Base-by-base conservation (phyloP, 2,329 filamentous ascomycete genomes). In the Aspergillus amoenus region DNA sequence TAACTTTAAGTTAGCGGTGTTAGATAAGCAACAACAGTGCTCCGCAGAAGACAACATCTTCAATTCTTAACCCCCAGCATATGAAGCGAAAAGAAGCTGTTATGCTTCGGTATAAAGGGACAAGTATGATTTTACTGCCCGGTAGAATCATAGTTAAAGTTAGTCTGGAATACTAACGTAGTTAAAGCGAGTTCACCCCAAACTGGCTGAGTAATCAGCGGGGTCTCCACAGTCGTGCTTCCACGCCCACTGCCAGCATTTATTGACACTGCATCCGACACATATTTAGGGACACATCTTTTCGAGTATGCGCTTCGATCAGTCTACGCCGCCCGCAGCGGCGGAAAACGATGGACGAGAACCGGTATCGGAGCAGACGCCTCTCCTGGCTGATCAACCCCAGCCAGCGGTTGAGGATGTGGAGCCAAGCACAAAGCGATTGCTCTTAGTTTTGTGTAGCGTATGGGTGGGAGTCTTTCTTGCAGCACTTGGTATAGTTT, bases 381-480 rank as follows among this genome's bases (percentile, higher is more conserved):
- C 70, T 39, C 65, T 73, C 12, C 63, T 73, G 18, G 61, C 64
- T 27, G 63, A 68, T 49, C 57, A 54, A 18, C 27, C 52, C 15
- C 57, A 51, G 57, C 53, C 59, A 51, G 27, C 47, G 24, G 44
- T 45, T 6, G 51, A 50, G 46, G 64, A 66, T n/a, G 72, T 79
- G n/a, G 80, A 83, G 64, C 76, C 74, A 21, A 78, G 68, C 27
- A 80, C 76, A 2, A 72, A 66, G 46, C 77, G 79, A 61, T 66
- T 84, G 56, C 61, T 83, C 9, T 42, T 79, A 4, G 80, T 82
- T 12, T 73, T 84, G 68, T 68, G 73, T 1, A 78, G 77, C 52
- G 73, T 82, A 13, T 84, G 81, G 80, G 60, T 83, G 2, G 79
- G 80, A 5, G 80, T 81, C 1, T 84, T 85, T 61, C 76, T 84